Base-by-base conservation (phyloP, 805 yeast species). In the Blastobotrys americana region DNA sequence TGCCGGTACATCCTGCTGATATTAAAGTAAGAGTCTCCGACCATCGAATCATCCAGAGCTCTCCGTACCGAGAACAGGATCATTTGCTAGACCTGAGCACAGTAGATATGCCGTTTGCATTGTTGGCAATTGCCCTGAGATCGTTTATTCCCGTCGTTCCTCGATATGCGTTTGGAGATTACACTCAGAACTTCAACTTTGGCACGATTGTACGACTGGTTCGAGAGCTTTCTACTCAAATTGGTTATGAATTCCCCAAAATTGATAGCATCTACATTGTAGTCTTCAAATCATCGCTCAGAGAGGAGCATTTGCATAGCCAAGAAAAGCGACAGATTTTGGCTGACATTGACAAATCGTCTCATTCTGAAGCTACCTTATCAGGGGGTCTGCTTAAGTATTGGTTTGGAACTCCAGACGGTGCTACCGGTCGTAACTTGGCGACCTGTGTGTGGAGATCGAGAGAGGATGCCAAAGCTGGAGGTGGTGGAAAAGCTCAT, bases 361-460 rank as follows among this genome's bases (percentile, higher is more conserved):
- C 69, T 2, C 71, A 67, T 43, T 43, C 40, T 15, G 71, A 66
- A 44, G 71, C 71, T 15, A 67, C 58, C 49, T 40, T 23, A 9
- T 56, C 65, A 4, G 71, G 71, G 1, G 71, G 71, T 0, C 55
- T 67, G 5, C 50, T 67, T 42, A 67, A 67, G 46, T 67, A 67
- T 51, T 67, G 70, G 69, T 67, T 56, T 47, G 71, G 71, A 0
- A 51, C 57, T 4, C 70, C 71, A 1, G 61, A 67, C 45, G 57
- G 55, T 20, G 51, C 37, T 10, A 42, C 47, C 5, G 70, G 66
- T 1, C 55, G 59, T 43, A 67, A 67, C 46, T 51, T 67, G 36
- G 71, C 71, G 2, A 67, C 71, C 2, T 67, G 71, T 45, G 58
- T 67, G 60, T 67, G 71, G 71, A 49, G 54, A 18, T 46, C 48